Percentiles rank a stretch among this genome's conserved stretches.
phyloP scores from a whole-genome alignment of 2,329 filamentous ascomycete species.

The Aureobasidium melanogenum region DNA sequence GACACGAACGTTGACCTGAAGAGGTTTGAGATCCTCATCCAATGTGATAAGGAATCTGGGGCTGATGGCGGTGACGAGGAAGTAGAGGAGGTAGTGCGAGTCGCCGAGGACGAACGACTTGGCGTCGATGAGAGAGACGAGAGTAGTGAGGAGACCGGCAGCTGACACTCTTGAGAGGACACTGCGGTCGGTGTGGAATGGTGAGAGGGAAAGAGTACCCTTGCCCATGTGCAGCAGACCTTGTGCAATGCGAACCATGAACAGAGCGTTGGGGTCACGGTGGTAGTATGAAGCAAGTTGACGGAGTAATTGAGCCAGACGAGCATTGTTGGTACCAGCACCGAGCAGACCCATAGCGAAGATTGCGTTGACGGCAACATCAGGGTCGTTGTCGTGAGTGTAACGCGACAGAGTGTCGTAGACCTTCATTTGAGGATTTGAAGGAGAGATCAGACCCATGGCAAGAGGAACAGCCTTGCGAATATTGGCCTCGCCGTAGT shows the following conservation, averaged over 20 bases:
- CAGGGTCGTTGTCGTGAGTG: conserved; percentile 96
- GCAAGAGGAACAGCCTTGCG: conserved; percentile 90
- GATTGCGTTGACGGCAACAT: conserved; percentile 96
- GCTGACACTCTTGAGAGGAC: conserved; percentile 87
- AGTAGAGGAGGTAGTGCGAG: conserved; percentile 92
- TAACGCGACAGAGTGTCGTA: conserved; percentile 97
- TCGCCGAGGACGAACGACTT: conserved; percentile 71
- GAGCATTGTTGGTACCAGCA: conserved; percentile 95
- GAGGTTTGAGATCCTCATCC: conserved; percentile 85
- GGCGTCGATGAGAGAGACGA: conserved; percentile 90
- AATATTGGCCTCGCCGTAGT: conserved; percentile 96
- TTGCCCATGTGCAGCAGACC: conserved; percentile 99
- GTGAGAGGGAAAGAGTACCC: conserved; percentile 88
- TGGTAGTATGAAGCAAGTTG: conserved; percentile 98
- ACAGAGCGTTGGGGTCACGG: conserved; percentile 87
- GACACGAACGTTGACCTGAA: conserved; percentile 92
- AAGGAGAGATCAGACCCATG: conserved; percentile 93
- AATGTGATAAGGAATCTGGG: conserved; percentile 93
- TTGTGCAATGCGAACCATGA: conserved; percentile 98
- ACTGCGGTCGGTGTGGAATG: conserved; percentile 98
- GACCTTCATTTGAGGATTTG: conserved; percentile 99
- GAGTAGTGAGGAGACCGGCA: conserved; percentile 78
- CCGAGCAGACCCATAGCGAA: conserved; percentile 98
- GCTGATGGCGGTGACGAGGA: conserved; percentile 92
- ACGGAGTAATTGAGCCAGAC: conserved; percentile 84